A percentile compares a stretch with the other conserved stretches of the same genome.
phyloP scores from a whole-genome alignment of 805 yeast species.

The Kurtzmaniella cleridarum region DNA sequence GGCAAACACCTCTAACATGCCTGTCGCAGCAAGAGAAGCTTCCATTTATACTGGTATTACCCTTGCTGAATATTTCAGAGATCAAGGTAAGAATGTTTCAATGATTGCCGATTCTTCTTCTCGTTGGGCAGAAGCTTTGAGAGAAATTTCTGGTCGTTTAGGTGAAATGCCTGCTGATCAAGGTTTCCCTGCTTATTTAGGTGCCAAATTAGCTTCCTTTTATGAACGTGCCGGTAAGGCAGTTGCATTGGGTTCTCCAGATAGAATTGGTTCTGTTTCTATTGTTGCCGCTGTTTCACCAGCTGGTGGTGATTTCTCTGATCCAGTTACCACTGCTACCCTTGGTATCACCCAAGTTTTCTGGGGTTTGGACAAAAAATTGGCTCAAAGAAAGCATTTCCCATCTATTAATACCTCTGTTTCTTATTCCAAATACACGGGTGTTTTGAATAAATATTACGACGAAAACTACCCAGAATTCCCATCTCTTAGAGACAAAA shows the following conservation, averaged over 20 bases:
- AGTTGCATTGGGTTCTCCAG: constrained; percentile 91
- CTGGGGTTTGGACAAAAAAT: constrained; percentile 99
- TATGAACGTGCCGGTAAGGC: constrained; percentile 99
- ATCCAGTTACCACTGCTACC: constrained; percentile 97
- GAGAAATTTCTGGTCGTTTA: constrained; percentile 99
- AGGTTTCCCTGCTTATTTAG: constrained; percentile 99
- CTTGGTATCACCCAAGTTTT: constrained; percentile 99
- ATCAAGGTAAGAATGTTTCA: constrained; percentile 97
- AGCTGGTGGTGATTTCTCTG: constrained; percentile 99
- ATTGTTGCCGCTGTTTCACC: constrained; percentile 99
- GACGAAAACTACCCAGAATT: constrained; percentile 85
- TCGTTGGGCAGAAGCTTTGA: constrained; percentile 99
- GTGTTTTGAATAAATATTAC: constrained; percentile 78
- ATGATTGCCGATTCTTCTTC: constrained; percentile 99
- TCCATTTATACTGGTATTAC: constrained; percentile 99
- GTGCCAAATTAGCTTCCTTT: constrained; percentile 97
- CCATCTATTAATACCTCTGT: constrained; percentile 96
- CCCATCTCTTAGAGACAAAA: constrained; percentile 83
- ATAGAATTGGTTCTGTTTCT: constrained; percentile 96
- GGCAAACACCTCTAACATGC: constrained; percentile 99
- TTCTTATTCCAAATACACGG: constrained; percentile 95
- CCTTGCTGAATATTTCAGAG: constrained; percentile 98
- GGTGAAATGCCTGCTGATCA: constrained; percentile 99
- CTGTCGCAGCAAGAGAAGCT: constrained; percentile 99
- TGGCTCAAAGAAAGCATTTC: constrained; percentile 99